phyloP scores from a whole-genome alignment of 257 asterid species.

The Scutellaria galericulata region DNA sequence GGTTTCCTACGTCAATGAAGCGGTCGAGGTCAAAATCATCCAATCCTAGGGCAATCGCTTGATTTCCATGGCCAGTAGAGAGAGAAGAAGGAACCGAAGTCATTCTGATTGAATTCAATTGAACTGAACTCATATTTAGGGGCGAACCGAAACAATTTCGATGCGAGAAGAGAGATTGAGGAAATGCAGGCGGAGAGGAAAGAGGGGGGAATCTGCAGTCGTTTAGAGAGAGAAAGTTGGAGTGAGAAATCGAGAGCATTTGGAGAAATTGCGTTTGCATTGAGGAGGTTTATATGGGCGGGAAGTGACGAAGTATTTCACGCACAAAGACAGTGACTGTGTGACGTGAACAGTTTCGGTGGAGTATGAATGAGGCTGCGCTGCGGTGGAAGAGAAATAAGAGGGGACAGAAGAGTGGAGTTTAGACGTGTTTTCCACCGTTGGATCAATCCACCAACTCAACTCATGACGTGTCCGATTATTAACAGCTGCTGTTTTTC shows the following conservation, averaged over 20 bases:
- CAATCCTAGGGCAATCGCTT: constrained; percentile 40
- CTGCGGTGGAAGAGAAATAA: background rate
- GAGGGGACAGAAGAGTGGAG: constrained; percentile 34
- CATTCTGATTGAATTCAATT: constrained; percentile 36
- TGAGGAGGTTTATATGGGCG: constrained; percentile 39
- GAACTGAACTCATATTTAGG: constrained; percentile 31
- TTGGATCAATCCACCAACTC: constrained; percentile 31
- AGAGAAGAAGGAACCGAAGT: constrained; percentile 41
- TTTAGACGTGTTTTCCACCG: constrained; percentile 48
- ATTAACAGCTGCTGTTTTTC: background rate
- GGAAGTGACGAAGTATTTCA: constrained; percentile 22
- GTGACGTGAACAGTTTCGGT: constrained; percentile 30
- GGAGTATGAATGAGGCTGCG: background rate
- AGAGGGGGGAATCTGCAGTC: constrained; percentile 30
- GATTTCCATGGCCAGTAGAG: constrained; percentile 34
- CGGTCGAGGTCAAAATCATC: constrained; percentile 59
- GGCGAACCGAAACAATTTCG: constrained; percentile 11
- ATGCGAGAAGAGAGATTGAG: constrained; percentile 30
- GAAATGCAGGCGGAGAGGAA: constrained; percentile 36
- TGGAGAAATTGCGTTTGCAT: constrained; percentile 49
- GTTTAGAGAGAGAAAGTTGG: constrained; percentile 48
- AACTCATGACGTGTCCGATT: background rate
- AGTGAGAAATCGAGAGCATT: constrained; percentile 51
- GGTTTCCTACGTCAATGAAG: constrained; percentile 65
- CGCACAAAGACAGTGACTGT: constrained; percentile 27